A percentile compares a stretch with the other conserved stretches of the same genome.
phyloP scores from a whole-genome alignment of 805 yeast species.

The Candida awuae region DNA sequence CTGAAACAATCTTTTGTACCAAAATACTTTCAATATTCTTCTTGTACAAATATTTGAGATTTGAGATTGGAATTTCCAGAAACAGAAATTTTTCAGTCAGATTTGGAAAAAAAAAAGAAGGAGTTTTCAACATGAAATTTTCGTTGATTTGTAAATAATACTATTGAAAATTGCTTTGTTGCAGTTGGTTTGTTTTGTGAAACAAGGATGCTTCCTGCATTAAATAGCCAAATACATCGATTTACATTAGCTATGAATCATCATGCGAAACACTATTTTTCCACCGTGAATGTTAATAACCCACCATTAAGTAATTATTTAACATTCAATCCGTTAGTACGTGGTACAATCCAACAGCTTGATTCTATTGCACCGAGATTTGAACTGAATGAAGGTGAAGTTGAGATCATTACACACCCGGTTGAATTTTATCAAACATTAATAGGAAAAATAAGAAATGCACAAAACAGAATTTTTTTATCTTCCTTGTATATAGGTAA shows the following conservation, averaged over 20 bases:
- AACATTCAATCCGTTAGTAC: constrained; percentile 22
- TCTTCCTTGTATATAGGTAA: constrained; percentile 86
- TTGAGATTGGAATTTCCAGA: too few relatives aligned
- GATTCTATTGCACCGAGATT: constrained; percentile 66
- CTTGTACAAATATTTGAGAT: too few relatives aligned
- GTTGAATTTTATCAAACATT: constrained; percentile 60
- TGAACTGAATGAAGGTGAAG: constrained; percentile 44
- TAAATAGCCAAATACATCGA: constrained; percentile 8
- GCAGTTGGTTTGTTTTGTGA: too few relatives aligned
- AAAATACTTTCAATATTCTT: too few relatives aligned
- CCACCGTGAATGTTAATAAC: constrained; percentile 24
- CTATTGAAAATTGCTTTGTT: too few relatives aligned
- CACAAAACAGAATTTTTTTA: constrained; percentile 64
- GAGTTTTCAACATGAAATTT: too few relatives aligned
- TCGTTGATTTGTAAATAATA: too few relatives aligned
- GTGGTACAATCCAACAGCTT: constrained; percentile 36
- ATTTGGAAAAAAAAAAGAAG: too few relatives aligned
- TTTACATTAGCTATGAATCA: constrained; percentile 12
- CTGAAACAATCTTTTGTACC: too few relatives aligned
- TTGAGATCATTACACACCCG: constrained; percentile 61
- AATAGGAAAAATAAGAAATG: constrained; percentile 51
- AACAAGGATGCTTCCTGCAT: constrained; percentile 7
- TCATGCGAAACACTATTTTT: constrained; percentile 16
- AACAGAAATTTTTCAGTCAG: too few relatives aligned
- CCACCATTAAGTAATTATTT: constrained; percentile 18